These are phyloP conservation scores for Neurospora sp. DNA, from an alignment of 495 filamentous ascomycete species.

Conservation along the genomic window DNA sequence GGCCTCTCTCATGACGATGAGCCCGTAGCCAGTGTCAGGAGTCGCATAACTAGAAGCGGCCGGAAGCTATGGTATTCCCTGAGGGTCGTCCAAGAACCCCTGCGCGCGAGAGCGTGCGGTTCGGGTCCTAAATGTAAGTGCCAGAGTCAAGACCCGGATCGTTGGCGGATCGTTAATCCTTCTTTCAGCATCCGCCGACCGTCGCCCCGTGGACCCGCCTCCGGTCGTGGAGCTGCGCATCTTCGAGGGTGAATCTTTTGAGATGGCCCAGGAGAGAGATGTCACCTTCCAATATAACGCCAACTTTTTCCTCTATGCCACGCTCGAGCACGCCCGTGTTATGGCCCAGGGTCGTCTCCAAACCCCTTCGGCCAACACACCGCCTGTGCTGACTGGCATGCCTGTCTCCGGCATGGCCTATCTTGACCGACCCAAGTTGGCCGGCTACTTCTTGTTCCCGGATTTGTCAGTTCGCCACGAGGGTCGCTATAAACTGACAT, in stretches of 20 bases:
- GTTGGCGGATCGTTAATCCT: slow-evolving; percentile 7
- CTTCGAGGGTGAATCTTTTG: slow-evolving; percentile 59
- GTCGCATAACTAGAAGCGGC: slow-evolving; percentile 65
- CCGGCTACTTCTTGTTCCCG: slow-evolving; percentile 97
- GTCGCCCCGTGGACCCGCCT: slow-evolving; percentile 91
- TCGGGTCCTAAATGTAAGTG: slow-evolving; percentile 85
- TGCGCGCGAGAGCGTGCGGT: slow-evolving; percentile 92
- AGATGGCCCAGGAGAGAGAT: slow-evolving; percentile 54
- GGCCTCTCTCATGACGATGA: slow-evolving; percentile 15
- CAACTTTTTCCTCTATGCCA: slow-evolving; percentile 96
- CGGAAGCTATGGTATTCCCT: slow-evolving; percentile 72
- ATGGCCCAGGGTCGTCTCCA: slow-evolving; percentile 74
- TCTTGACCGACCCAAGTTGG: slow-evolving; percentile 79
- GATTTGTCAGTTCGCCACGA: slow-evolving; percentile 96
- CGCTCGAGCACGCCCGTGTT: slow-evolving; percentile 74
- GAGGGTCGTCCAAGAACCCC: slow-evolving; percentile 86
- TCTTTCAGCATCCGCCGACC: slow-evolving; percentile 74
- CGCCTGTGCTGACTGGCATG: slow-evolving; percentile 86
- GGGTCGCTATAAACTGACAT: slow-evolving; percentile 77
- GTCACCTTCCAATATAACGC: slow-evolving; percentile 91
- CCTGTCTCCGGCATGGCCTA: slow-evolving; percentile 96
- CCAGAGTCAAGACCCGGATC: background rate
- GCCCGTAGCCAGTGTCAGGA: slow-evolving; percentile 12
- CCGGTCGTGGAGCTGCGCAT: slow-evolving; percentile 91
- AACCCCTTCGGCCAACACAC: slow-evolving; percentile 50